Base-by-base conservation (phyloP, 2,329 filamentous ascomycete genomes). In the Coniella lustricola region DNA sequence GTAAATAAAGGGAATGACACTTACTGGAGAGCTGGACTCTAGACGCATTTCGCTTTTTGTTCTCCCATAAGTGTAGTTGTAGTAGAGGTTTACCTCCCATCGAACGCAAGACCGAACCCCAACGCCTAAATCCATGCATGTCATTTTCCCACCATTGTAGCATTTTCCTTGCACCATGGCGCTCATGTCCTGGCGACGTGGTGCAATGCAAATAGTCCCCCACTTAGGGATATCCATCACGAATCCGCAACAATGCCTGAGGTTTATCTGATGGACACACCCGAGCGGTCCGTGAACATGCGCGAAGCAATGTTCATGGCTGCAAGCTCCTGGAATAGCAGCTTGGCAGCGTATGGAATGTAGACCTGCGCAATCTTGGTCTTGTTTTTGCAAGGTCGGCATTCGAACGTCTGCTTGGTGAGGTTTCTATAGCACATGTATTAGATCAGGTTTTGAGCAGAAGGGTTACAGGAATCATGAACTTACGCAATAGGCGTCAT, bases 401-500 rank as follows among this genome's bases (percentile, higher is more conserved):
- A 98, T 68, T 97, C 91, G 64, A 97, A 97, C 22, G 89, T 88
- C 62, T 93, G 88, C 69, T 95, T 95, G 61, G 90, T 91, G 52
- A 98, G 79, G 74, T 94, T 93, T 39, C 89, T 94, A 57, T 39
- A 16, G 51, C 42, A 10, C 43, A 31, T 29, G 51, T 54, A 64
- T 75, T 61, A 73, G 67, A 29, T 31, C 42, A 8, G n/a, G n/a
- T n/a, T n/a, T n/a, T n/a, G n/a, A n/a, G 48, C 33, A 12, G 16
- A 16, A 12, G 3, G 3, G 35, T 35, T 8, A 37, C 29, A 39
- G 38, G 29, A 46, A 31, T 33, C 32, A 22, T 33, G 54, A 54
- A 87, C 90, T 81, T 85, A 95, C 87, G 91, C 93, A 72, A 98
- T 93, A 1, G 93, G 93, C 35, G 91, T 98, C 93, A 98, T 98